Evolutionary conservation across 352 stramenopile species (phyloP).

Genomic region (Globisporangium cederbergense): DNA sequence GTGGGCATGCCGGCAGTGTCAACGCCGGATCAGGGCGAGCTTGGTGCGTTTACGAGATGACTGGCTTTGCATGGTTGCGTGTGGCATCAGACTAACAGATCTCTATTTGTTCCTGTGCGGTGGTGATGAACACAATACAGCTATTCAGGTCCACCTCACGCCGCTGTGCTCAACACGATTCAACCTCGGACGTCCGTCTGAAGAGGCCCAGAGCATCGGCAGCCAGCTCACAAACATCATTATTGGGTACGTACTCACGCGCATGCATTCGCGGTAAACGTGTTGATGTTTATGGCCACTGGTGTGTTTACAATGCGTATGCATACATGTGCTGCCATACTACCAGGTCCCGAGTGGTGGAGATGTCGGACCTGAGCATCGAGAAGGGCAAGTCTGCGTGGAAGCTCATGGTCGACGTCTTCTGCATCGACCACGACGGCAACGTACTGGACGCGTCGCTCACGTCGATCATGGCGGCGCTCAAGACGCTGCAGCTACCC

Average conservation of each 20-base stretch:
- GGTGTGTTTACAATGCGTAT: not conserved
- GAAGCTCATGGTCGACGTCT: conserved; percentile 81
- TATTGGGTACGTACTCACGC: conserved; percentile 37
- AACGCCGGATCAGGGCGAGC: conserved; percentile 72
- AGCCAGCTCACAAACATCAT: conserved; percentile 76
- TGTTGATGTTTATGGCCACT: not conserved
- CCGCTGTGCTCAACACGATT: conserved; percentile 76
- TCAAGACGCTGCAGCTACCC: conserved; percentile 61
- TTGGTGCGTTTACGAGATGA: conserved; percentile 30
- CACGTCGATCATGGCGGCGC: conserved; percentile 62
- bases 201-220: conserved; percentile 74
- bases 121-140: conserved; percentile 18
- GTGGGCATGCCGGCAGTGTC: conserved; percentile 66
- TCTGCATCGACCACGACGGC: conserved; percentile 78
- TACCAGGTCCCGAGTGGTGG: conserved; percentile 62
- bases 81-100: not conserved
- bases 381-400: conserved; percentile 72
- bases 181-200: conserved; percentile 59
- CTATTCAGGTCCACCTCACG: conserved; percentile 77
- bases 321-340: not conserved
- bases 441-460: conserved; percentile 77
- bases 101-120: not conserved
- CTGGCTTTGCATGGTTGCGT: not conserved
- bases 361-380: conserved; percentile 77
- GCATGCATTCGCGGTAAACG: not conserved